Conservation (phyloP, 768 basidiomycete species). For the Suillus discolor region DNA sequence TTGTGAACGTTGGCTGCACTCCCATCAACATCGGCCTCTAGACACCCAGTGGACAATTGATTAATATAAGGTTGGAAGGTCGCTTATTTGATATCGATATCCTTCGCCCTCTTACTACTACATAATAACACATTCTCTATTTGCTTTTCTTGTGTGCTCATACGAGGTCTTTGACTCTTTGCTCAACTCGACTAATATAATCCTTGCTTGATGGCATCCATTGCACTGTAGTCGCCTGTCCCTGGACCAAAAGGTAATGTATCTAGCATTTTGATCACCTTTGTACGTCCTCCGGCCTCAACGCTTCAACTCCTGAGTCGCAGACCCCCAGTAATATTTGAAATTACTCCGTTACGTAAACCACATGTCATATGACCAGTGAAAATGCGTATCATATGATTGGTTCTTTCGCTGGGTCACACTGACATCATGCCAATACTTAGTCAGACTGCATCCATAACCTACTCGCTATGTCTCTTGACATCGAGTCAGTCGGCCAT, state of each 20-base stretch:
- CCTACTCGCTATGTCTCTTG: background rate
- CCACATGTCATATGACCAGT: too few species aligned
- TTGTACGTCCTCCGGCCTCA: too few species aligned
- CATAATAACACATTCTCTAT: background rate
- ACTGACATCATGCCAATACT: too few species aligned
- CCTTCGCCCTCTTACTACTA: background rate
- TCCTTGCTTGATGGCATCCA: background rate
- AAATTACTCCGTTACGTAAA: too few species aligned
- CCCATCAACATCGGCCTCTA: conserved; percentile 34
- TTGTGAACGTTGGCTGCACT: conserved; percentile 40
- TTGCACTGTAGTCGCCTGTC: background rate
- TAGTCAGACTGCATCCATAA: too few species aligned
- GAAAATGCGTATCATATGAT: too few species aligned
- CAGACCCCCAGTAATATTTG: too few species aligned
- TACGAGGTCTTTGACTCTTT: background rate
- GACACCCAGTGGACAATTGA: background rate
- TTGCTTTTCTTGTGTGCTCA: background rate
- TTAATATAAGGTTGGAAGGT: background rate
- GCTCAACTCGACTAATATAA: background rate
- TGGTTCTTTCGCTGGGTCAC: too few species aligned
- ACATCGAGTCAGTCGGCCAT: background rate
- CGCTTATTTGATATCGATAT: background rate
- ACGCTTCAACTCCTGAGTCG: too few species aligned
- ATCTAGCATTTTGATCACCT: background rate
- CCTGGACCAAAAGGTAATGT: background rate